A percentile compares a stretch with the other conserved stretches of the same genome.
phyloP scores from a whole-genome alignment of 2,329 filamentous ascomycete species.

The Nigrospora osmanthi region DNA sequence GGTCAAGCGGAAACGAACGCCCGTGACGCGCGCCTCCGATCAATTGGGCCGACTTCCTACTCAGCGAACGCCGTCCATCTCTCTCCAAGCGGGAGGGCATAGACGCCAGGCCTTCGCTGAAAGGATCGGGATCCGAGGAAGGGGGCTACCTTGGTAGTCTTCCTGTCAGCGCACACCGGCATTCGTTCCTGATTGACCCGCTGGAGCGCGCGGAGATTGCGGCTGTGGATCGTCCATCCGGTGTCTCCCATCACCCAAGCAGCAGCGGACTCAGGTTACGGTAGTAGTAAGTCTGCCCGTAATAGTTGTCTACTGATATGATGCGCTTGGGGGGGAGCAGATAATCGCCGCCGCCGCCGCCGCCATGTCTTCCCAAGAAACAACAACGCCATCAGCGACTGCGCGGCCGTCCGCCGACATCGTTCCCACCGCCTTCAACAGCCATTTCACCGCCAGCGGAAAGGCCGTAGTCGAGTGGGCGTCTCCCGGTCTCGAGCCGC shows the following conservation, averaged over 20 bases:
- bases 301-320: not conserved
- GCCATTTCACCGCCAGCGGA: conserved; percentile 1
- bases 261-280: not conserved
- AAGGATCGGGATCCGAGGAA: conserved; percentile 6
- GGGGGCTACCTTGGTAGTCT: conserved; percentile 1
- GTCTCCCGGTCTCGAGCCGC: not conserved
- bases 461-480: conserved; percentile 1
- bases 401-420: not conserved
- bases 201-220: conserved; percentile 3
- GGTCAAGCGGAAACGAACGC: not conserved
- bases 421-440: not conserved
- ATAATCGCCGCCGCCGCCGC: not conserved
- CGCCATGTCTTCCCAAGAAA: not conserved
- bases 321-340: not conserved
- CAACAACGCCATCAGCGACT: not conserved
- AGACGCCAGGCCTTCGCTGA: conserved; percentile 1
- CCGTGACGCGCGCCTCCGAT: conserved; percentile 4
- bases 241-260: not conserved
- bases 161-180: conserved; percentile 4
- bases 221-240: not conserved
- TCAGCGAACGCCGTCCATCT: not conserved
- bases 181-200: conserved; percentile 4
- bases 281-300: not conserved
- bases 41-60: conserved; percentile 4
- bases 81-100: not conserved